These are phyloP conservation scores for Sodiomyces alkalinus DNA, from an alignment of 2,329 filamentous ascomycete species.

Conservation along the genomic window DNA sequence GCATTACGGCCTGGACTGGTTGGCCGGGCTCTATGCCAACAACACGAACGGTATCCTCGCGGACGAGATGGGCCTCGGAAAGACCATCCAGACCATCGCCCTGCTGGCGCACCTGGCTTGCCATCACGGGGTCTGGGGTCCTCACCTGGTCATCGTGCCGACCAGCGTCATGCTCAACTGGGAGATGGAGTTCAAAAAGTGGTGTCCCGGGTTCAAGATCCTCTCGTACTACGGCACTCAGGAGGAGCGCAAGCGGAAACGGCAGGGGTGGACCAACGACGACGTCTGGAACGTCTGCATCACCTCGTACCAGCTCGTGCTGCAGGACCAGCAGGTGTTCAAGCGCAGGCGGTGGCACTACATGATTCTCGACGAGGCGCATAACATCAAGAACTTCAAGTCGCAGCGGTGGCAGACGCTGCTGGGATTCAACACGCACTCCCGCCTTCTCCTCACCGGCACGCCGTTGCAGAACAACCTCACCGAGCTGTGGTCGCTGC, in stretches of 20 bases:
- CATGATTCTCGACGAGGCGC: constrained; percentile 93
- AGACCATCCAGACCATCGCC: constrained; percentile 96
- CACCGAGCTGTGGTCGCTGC: constrained; percentile 88
- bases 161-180: constrained; percentile 98
- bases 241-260: constrained; percentile 82
- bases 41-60: constrained; percentile 92
- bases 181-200: constrained; percentile 99
- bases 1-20: constrained; percentile 93
- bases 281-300: constrained; percentile 95
- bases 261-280: constrained; percentile 84
- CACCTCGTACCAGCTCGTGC: constrained; percentile 90
- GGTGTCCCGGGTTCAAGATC: constrained; percentile 95
- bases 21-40: constrained; percentile 81
- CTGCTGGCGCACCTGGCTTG: constrained; percentile 85
- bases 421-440: constrained; percentile 81
- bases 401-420: constrained; percentile 94
- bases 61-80: constrained; percentile 96
- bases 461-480: constrained; percentile 95
- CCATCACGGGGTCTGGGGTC: constrained; percentile 83
- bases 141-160: constrained; percentile 88
- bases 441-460: constrained; percentile 76
- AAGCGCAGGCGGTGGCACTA: constrained; percentile 92
- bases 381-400: constrained; percentile 99
- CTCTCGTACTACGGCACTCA: constrained; percentile 91
- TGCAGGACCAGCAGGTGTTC: constrained; percentile 89